Base-by-base conservation (phyloP, 441 rosid genomes). In the Aleurites moluccanus region DNA sequence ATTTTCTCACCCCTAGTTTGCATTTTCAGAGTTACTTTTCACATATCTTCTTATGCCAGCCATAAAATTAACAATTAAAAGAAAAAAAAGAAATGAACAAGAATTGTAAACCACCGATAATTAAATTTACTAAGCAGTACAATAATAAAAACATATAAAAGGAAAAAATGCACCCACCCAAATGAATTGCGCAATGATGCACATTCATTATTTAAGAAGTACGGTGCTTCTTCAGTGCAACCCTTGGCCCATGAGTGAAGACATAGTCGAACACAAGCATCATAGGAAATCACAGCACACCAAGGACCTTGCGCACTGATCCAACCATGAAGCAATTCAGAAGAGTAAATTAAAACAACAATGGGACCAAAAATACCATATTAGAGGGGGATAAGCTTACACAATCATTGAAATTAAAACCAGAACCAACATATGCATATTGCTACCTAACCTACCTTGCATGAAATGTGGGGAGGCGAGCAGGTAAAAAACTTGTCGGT, bases 161-260 rank as follows among this genome's bases (percentile, higher is more conserved):
- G 61, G 44, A 67, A 40, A 55, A 64, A 52, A 40, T 49, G 74
- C 45, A 84, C 92, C 81, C 76, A 92, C 97, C 91, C 87, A 82
- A 95, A 95, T 79, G 94, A 87, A 73, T 86, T 82, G 35, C 93
- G 89, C 85, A 95, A 76, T 40, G 85, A 20, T 10, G 78, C 77
- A 81, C 98, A 95, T 83, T 93, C 99, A 73, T 84, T 81, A 45
- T 88, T 87, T 79, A 95, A 83, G 84, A 95, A 95, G 79, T 86
- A 86, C 21, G 92, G 87, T 78, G 98, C 98, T 80, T 89, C 96
- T 63, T 87, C 89, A 13, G 74, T 75, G 77, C 88, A 86, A 79
- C 94, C 90, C 73, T 73, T 85, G 64, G 96, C 94, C 91, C 88
- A 89, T 70, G 97, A 92, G 74, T 91, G 88, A 76, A 95, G 97